Evolutionary conservation across 2,329 filamentous ascomycete species (phyloP).

Genomic region (Phyllosticta citriasiana): DNA sequence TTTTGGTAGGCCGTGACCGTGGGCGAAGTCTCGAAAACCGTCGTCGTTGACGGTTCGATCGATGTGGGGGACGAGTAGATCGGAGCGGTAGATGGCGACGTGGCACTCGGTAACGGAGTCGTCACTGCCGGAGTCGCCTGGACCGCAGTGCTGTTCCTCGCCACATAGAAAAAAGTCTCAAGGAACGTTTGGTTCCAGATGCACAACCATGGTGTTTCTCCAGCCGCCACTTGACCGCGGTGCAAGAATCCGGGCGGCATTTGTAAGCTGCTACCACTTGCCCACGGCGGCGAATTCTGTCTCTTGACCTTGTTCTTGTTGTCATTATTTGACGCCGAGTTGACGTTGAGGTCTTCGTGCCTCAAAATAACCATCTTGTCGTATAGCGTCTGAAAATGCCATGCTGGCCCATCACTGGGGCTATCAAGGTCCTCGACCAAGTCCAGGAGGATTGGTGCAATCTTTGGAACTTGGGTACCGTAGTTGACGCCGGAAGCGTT

Average conservation of each 20-base stretch:
- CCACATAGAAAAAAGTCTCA: slow-evolving; percentile 57
- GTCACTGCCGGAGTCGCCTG: slow-evolving; percentile 15
- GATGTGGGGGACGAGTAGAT: slow-evolving; percentile 10
- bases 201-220: slow-evolving; percentile 59
- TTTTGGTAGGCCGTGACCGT: slow-evolving; percentile 3
- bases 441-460: slow-evolving; percentile 39
- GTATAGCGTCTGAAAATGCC: slow-evolving; percentile 52
- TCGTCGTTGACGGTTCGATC: slow-evolving; percentile 10
- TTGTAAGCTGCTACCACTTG: background rate
- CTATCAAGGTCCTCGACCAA: slow-evolving; percentile 50
- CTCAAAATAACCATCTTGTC: slow-evolving; percentile 53
- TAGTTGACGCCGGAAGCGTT: slow-evolving; percentile 42
- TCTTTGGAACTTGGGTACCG: slow-evolving; percentile 50
- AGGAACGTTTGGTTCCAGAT: slow-evolving; percentile 59
- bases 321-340: background rate
- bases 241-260: slow-evolving; percentile 17
- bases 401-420: slow-evolving; percentile 48
- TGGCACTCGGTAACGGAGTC: slow-evolving; percentile 6
- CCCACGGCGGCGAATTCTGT: background rate
- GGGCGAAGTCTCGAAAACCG: slow-evolving; percentile 12
- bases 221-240: slow-evolving; percentile 38
- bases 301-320: background rate
- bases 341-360: slow-evolving; percentile 23
- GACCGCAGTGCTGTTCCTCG: slow-evolving; percentile 38
- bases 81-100: slow-evolving; percentile 14